These are phyloP conservation scores for Talaromyces marneffei DNA, from an alignment of 2,329 filamentous ascomycete species.

Conservation along the genomic window DNA sequence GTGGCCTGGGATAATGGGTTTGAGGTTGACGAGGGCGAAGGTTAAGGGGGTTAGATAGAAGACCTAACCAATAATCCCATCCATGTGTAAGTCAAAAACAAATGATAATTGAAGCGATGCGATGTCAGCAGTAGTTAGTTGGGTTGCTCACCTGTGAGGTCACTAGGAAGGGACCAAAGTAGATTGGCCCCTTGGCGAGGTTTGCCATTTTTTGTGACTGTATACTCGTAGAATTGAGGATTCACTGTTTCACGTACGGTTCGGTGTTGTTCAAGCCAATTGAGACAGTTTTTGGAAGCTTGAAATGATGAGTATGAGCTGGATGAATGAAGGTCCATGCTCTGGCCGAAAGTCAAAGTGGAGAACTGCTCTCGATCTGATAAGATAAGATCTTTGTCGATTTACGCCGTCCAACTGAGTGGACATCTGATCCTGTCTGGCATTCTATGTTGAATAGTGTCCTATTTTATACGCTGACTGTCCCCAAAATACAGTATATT, in stretches of 20 bases:
- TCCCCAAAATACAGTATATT: not conserved
- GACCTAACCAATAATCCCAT: slow-evolving; percentile 53
- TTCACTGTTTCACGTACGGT: too few relatives aligned
- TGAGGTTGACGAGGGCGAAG: slow-evolving; percentile 91
- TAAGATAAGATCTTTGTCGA: not conserved
- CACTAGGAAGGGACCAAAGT: slow-evolving; percentile 72
- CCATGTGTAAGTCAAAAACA: not conserved
- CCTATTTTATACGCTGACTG: not conserved
- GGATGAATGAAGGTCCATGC: not conserved
- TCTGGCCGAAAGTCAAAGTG: not conserved
- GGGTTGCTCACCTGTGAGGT: slow-evolving; percentile 58
- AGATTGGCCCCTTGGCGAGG: slow-evolving; percentile 40
- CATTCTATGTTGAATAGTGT: too few relatives aligned
- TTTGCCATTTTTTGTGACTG: not conserved
- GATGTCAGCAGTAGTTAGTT: not conserved
- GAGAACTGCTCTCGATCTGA: slow-evolving; percentile 2
- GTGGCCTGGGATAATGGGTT: slow-evolving; percentile 87
- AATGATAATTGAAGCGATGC: not conserved
- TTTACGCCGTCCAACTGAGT: not conserved
- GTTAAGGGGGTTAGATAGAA: slow-evolving; percentile 75
- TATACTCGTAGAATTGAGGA: not conserved
- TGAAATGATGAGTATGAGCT: not conserved
- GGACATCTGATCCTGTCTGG: too few relatives aligned
- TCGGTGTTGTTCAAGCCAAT: too few relatives aligned
- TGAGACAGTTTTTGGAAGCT: not conserved